Base-by-base conservation (phyloP, 2,329 filamentous ascomycete species). In the Orbilia blumenaviensis region DNA sequence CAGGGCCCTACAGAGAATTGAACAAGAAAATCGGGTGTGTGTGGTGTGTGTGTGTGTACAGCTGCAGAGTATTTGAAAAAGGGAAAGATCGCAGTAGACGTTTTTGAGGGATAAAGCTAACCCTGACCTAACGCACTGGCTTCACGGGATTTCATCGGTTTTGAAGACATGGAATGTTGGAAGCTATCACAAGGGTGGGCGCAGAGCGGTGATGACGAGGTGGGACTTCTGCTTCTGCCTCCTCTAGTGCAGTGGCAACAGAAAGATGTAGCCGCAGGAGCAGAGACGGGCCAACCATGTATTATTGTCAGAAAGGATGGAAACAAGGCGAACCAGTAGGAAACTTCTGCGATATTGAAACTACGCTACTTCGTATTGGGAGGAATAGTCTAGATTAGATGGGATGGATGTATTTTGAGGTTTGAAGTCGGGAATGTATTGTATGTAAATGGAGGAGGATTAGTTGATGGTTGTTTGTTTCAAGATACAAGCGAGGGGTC, bases 51-150 rank as follows among this genome's bases (percentile, higher is more conserved):
- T n/a, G n/a, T n/a, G n/a, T n/a, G n/a, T n/a, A n/a, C n/a, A n/a
- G n/a, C n/a, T n/a, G n/a, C n/a, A n/a, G n/a, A n/a, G n/a, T n/a
- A n/a, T n/a, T n/a, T n/a, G n/a, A n/a, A n/a, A n/a, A n/a, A n/a
- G n/a, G 21, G 23, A 32, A 60, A 16, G 42, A 32, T 58, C 10
- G 41, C 14, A 23, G n/a, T 32, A 50, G 48, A 44, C 10, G 52
- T 36, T 62, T n/a, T n/a, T 21, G 21, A n/a, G 18, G 14, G 62
- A 63, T 54, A 23, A n/a, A n/a, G 38, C 32, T 75, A 75, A 58
- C 71, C 71, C 54, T 75, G 46, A 25, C 66, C 71, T 63, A 75
- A 75, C 63, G 56, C 62, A 75, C 71, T 63, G 21, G 46, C 36
- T 75, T 68, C 62, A 36, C 71, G 36, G 61, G 62, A 63, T 46